phyloP scores from a whole-genome alignment of 331 rosid genomes.

The Pyrus hybrid region DNA sequence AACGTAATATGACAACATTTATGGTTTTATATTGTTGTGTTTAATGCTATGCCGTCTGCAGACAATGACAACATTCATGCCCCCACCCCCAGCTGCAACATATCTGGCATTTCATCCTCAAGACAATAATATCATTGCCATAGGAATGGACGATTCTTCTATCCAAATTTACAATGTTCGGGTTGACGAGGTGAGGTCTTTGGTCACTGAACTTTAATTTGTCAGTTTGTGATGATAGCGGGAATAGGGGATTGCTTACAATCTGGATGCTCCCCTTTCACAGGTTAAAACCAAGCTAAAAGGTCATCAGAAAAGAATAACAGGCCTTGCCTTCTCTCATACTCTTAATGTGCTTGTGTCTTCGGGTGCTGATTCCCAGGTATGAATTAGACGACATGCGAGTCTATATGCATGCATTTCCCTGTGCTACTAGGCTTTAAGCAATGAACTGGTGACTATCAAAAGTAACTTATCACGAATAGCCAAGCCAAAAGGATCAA shows the following conservation, averaged over 20 bases:
- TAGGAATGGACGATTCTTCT: slow-evolving; percentile 99
- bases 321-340: slow-evolving; percentile 95
- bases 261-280: slow-evolving; percentile 4
- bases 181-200: slow-evolving; percentile 96
- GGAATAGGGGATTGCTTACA: slow-evolving; percentile 2
- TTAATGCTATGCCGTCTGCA: slow-evolving; percentile 26
- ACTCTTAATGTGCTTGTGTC: slow-evolving; percentile 86
- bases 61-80: slow-evolving; percentile 99
- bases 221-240: background rate
- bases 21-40: slow-evolving; percentile 24
- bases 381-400: slow-evolving; percentile 19
- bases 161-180: slow-evolving; percentile 95
- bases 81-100: slow-evolving; percentile 99
- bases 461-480: background rate
- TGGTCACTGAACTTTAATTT: slow-evolving; percentile 10
- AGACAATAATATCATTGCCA: slow-evolving; percentile 95
- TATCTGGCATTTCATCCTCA: slow-evolving; percentile 98
- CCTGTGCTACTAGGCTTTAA: background rate
- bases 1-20: slow-evolving; percentile 55
- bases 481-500: background rate
- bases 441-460: background rate
- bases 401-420: background rate
- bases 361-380: slow-evolving; percentile 99
- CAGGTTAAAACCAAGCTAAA: slow-evolving; percentile 92
- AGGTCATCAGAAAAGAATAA: slow-evolving; percentile 99